These are phyloP conservation scores for Isatis tinctoria DNA, from an alignment of 345 rosid species.

Conservation along the genomic window DNA sequence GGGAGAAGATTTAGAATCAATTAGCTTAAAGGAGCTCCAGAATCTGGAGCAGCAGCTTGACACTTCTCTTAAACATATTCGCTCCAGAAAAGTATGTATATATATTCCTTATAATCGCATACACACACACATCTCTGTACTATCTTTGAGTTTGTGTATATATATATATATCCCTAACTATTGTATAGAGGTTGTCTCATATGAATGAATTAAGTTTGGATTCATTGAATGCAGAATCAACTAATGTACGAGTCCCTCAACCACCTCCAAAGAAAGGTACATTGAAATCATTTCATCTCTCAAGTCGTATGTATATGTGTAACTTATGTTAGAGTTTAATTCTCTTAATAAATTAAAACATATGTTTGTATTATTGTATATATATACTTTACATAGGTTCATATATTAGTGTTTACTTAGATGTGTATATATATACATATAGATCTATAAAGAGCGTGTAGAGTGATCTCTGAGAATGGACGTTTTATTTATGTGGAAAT, in stretches of 20 bases:
- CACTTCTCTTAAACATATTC: conserved; percentile 68
- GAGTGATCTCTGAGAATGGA: not conserved
- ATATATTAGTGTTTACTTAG: not conserved
- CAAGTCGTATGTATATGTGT: not conserved
- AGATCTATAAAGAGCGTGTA: not conserved
- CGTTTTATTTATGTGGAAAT: conserved; percentile 12
- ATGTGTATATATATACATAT: not conserved
- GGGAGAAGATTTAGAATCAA: conserved; percentile 74
- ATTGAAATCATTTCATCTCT: not conserved
- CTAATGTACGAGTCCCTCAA: conserved; percentile 77
- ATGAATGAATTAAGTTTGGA: not conserved
- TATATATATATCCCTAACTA: not conserved
- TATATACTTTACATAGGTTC: not conserved
- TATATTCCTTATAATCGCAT: not conserved
- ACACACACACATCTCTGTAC: not conserved
- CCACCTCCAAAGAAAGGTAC: conserved; percentile 76
- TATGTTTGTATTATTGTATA: not conserved
- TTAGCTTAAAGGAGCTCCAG: conserved; percentile 67
- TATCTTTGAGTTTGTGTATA: not conserved
- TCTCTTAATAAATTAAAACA: not conserved
- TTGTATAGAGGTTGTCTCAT: not conserved
- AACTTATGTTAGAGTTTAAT: not conserved
- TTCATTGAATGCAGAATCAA: conserved; percentile 54
- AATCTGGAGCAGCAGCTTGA: conserved; percentile 94
- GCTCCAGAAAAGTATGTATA: conserved; percentile 58